phyloP scores from a whole-genome alignment of 2,329 filamentous ascomycete genomes.

The Waltergamsia citrina region DNA sequence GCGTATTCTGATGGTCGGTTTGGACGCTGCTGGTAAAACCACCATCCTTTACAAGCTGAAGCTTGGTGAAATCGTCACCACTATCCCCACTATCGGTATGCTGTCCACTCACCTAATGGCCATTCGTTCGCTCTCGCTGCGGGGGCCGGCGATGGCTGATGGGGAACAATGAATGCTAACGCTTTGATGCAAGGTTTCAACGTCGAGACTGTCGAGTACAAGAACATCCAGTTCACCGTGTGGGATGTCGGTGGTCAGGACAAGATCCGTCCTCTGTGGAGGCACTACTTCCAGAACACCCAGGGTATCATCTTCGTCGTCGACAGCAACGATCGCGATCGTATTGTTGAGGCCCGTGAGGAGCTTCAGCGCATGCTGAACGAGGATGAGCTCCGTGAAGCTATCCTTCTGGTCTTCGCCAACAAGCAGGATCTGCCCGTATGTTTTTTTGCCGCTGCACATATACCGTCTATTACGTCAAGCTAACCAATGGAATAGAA shows the following conservation, averaged over 20 bases:
- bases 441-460: conserved; percentile 35
- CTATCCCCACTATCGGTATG: conserved; percentile 95
- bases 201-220: conserved; percentile 99
- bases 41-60: conserved; percentile 99
- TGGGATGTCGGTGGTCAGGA: conserved; percentile 99
- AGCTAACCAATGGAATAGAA: conserved; percentile 49
- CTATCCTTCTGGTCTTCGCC: conserved; percentile 92
- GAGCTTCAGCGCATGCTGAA: conserved; percentile 98
- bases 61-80: conserved; percentile 98
- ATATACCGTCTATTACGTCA: neutral
- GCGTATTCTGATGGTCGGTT: conserved; percentile 99
- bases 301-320: conserved; percentile 99
- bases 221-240: conserved; percentile 99
- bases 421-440: conserved; percentile 99
- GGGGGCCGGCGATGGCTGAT: conserved; percentile 1
- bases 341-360: conserved; percentile 92
- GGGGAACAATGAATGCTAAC: conserved; percentile 1
- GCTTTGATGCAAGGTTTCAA: conserved; percentile 68
- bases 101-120: conserved; percentile 17
- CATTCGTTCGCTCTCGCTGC: conserved; percentile 1
- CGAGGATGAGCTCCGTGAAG: conserved; percentile 97
- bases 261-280: conserved; percentile 99
- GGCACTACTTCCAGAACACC: conserved; percentile 99
- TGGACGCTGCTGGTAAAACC: conserved; percentile 99
- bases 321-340: conserved; percentile 96